phyloP scores from a whole-genome alignment of 2,329 filamentous ascomycete genomes.

The Botrytis medusae region DNA sequence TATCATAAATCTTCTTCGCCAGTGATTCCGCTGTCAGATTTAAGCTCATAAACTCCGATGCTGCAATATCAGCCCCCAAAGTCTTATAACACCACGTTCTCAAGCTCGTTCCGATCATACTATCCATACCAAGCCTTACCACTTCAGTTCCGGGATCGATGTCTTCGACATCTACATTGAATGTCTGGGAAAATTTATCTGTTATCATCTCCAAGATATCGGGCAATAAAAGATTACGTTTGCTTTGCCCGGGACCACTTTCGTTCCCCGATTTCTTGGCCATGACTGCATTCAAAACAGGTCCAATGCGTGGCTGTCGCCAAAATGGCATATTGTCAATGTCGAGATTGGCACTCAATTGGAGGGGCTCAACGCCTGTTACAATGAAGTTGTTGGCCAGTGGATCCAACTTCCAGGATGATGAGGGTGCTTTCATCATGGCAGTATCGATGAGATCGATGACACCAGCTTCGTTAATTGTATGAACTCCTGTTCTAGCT shows the following conservation, averaged over 20 bases:
- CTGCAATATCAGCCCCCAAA: slow-evolving; percentile 41
- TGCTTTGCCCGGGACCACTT: neutral
- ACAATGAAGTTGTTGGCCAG: slow-evolving; percentile 9
- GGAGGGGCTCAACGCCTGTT: slow-evolving; percentile 2
- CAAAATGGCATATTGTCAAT: neutral
- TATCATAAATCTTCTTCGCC: slow-evolving; percentile 9
- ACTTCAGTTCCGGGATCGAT: slow-evolving; percentile 45
- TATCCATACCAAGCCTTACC: slow-evolving; percentile 45
- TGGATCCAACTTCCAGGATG: slow-evolving; percentile 6
- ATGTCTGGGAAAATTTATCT: slow-evolving; percentile 47
- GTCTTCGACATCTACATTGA: slow-evolving; percentile 49
- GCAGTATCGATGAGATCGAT: slow-evolving; percentile 33
- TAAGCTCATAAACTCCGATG: slow-evolving; percentile 13
- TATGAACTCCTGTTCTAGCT: slow-evolving; percentile 24
- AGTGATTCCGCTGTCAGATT: neutral
- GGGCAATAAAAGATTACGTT: neutral
- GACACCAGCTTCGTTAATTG: slow-evolving; percentile 25
- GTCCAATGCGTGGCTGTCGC: neutral
- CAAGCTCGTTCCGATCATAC: slow-evolving; percentile 32
- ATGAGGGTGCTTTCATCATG: neutral
- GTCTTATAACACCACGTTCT: slow-evolving; percentile 42
- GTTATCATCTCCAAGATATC: slow-evolving; percentile 43
- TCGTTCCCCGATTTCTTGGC: slow-evolving; percentile 8
- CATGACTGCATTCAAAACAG: neutral
- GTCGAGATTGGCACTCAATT: slow-evolving; percentile 3